Evolutionary conservation across 495 filamentous ascomycete species (phyloP).

Genomic region (Cenococcum geophilum): DNA sequence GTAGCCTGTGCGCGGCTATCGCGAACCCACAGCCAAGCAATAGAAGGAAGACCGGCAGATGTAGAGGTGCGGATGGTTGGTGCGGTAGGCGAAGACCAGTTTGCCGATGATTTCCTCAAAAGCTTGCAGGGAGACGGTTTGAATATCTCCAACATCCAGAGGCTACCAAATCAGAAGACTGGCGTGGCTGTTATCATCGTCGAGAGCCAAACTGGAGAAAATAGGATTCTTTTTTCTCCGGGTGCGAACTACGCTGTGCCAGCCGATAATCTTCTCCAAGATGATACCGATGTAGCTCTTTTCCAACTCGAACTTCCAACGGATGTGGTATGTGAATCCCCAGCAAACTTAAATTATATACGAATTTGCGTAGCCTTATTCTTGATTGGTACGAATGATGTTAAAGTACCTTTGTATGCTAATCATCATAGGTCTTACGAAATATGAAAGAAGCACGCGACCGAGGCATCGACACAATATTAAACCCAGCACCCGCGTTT

Average conservation of each 20-base stretch:
- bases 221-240: constrained; percentile 74
- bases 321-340: constrained; percentile 47
- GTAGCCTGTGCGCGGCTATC: constrained; percentile 68
- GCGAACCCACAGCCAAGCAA: constrained; percentile 40
- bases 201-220: constrained; percentile 77
- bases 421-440: constrained; percentile 42
- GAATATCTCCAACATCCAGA: constrained; percentile 50
- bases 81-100: constrained; percentile 67
- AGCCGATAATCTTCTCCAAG: constrained; percentile 45
- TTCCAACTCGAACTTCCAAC: constrained; percentile 87
- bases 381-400: neutral
- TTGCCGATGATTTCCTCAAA: constrained; percentile 47
- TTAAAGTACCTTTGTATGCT: neutral
- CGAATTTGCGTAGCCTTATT: neutral
- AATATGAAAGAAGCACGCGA: constrained; percentile 52
- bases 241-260: constrained; percentile 60
- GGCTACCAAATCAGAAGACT: constrained; percentile 52
- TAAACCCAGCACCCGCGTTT: constrained; percentile 73
- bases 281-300: constrained; percentile 37
- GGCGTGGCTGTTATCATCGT: constrained; percentile 79
- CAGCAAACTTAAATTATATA: neutral
- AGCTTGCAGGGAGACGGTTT: constrained; percentile 51
- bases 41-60: constrained; percentile 11
- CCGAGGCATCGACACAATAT: constrained; percentile 53
- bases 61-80: constrained; percentile 75